These are phyloP conservation scores for Mortierella sp. DNA, from an alignment of 371 early-diverging fungal genomes.

Conservation along the genomic window DNA sequence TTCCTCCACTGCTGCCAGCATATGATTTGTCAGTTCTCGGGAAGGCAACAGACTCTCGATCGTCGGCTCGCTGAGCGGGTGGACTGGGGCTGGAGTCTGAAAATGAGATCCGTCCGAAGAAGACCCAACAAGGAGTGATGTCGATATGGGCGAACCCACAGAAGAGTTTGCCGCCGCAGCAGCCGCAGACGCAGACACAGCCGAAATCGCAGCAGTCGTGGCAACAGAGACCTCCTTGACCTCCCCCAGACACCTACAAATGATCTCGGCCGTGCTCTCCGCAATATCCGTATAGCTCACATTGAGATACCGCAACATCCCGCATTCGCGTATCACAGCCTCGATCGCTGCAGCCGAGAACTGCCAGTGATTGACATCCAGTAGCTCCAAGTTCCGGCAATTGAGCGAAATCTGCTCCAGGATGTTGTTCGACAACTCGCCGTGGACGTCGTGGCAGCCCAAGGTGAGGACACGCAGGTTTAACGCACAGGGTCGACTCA, in stretches of 20 bases:
- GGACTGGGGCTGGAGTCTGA: conserved; percentile 18
- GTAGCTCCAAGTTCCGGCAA: conserved; percentile 44
- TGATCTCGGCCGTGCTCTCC: conserved; percentile 38
- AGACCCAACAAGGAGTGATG: conserved; percentile 3
- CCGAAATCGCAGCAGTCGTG: background rate
- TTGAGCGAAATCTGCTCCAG: conserved; percentile 51
- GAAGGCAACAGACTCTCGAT: background rate
- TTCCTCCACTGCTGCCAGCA: background rate
- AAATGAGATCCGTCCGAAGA: conserved; percentile 7
- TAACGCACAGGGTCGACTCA: conserved; percentile 30
- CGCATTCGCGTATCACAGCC: conserved; percentile 40
- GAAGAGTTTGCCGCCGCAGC: background rate
- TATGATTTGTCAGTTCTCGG: background rate
- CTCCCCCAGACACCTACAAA: conserved; percentile 47
- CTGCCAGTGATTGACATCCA: conserved; percentile 57
- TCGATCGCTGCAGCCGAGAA: conserved; percentile 48
- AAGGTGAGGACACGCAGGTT: conserved; percentile 51
- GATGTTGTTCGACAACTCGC: conserved; percentile 47
- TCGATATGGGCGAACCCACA: conserved; percentile 8
- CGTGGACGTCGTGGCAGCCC: conserved; percentile 54
- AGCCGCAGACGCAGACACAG: background rate
- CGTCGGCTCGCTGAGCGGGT: background rate
- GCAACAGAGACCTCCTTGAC: conserved; percentile 4
- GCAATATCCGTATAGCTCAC: conserved; percentile 45
- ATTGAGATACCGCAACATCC: conserved; percentile 53